Evolutionary conservation across 805 yeast genomes (phyloP), one percentile per base, ranked within the genome.

Genomic region (Nakazawaea wyomingensis): DNA sequence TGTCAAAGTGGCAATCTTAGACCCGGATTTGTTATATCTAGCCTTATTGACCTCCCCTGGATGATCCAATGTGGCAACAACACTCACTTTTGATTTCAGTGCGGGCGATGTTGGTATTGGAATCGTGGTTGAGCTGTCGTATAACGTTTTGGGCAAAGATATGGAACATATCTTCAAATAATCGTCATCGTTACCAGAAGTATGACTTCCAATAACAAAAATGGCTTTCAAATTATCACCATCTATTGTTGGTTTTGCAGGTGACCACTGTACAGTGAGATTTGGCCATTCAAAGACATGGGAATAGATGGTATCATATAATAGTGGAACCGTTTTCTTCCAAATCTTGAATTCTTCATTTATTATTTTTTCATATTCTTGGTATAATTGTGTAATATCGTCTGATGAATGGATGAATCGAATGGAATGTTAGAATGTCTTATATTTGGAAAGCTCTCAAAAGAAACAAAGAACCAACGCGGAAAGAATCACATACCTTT

Each of bases 271-370:
- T 14, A 84, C 72, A 0, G 89, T 69, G 47, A 85, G 62, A 13
- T 87, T 77, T 1, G 95, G 95, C 76, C 80, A 80, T 41, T 78
- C 73, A 20, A 80, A 64, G 7, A 83, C 78, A 37, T 74, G 74
- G 3, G 93, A 82, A 48, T 84, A 80, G 36, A 87, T 67, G 48
- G 82, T 74, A 51, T 82, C 85, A 60, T 87, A 87, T 47, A 87
- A 66, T 50, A 85, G 67, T 3, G 95, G 95, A 11, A 85, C 82
- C 2, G 91, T 76, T 54, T 86, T 85, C 59, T 86, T 87, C 96
- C 96, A 87, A 45, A 81, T 75, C 52, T 78, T 78, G 68, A 74
- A 84, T 62, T 85, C 93, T 60, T 85, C 95, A 53, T 85, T 85
- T 48, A 72, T 69, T 8, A 82, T 61, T 55, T 83, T 84, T 53